Evolutionary conservation across 1,139 yeast genomes (phyloP).

Genomic region (Debaryomyces coudertii): DNA sequence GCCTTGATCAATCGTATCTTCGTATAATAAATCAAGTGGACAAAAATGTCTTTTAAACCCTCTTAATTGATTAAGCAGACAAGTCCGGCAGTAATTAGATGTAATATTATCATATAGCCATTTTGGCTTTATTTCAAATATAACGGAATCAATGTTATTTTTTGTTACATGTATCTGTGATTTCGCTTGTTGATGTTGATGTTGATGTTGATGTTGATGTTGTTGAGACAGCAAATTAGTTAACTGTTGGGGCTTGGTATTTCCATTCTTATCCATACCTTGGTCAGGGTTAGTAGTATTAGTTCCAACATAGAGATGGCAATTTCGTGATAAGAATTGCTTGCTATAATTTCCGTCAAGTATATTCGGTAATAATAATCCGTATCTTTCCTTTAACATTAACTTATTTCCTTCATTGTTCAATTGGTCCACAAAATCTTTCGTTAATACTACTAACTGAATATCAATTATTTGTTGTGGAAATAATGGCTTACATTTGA

Average conservation of each 20-base stretch:
- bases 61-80: constrained; percentile 44
- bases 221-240: background rate
- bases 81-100: constrained; percentile 48
- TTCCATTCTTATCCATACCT: background rate
- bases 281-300: constrained; percentile 1
- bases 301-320: constrained; percentile 32
- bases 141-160: constrained; percentile 30
- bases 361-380: constrained; percentile 46
- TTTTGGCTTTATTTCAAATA: constrained; percentile 50
- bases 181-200: background rate
- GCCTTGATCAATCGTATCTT: constrained; percentile 36
- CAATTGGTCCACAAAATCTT: constrained; percentile 36
- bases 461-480: constrained; percentile 43
- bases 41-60: constrained; percentile 45
- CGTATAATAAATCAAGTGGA: constrained; percentile 44
- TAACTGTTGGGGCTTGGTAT: background rate
- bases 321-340: constrained; percentile 37
- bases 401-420: constrained; percentile 32
- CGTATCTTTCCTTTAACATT: constrained; percentile 44
- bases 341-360: constrained; percentile 37
- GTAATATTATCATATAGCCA: constrained; percentile 48
- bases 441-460: constrained; percentile 41
- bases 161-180: constrained; percentile 6
- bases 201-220: too few species aligned
- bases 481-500: constrained; percentile 44